Evolutionary conservation across 768 basidiomycete species (phyloP), one percentile per base, ranked within the genome.

Genomic region (Hysterangium stoloniferum): DNA sequence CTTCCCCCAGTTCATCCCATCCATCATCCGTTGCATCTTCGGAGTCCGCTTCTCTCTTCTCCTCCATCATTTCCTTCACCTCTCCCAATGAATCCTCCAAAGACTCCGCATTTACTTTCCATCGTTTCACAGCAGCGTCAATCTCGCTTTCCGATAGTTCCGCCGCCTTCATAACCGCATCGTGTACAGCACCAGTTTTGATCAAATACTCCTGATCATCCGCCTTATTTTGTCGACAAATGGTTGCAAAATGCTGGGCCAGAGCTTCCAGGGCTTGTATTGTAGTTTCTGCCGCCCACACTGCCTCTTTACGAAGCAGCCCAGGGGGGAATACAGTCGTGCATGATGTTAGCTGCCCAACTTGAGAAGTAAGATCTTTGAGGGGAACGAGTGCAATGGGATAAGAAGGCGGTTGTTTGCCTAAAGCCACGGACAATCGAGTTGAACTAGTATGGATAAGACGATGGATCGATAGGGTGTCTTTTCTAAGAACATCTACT

Each of bases 1-100:
- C 70, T 12, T 82, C 57, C 0, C 74, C 80, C 9, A 86, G 66
- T 57, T 85, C 84, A 49, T 76, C 76, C 82, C 81, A 84, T 4
- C 80, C 83, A 59, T 79, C 77, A 49, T 74, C 71, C 20, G 58
- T 59, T 2, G 38, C 32, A 1, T 58, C 66, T 24, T 73, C 63
- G 25, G 73, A 66, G 37, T 65, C 62, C 12, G 68, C 68, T 4
- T 66, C 64, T 11, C 64, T 62, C 11, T 64, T 56, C 5, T 52
- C 50, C 33, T 56, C 53, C 17, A 79, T 65, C 68, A 86, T 75
- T 46, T 72, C 73, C 25, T 66, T 65, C 11, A 84, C 64, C 57
- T 90, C 86, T 2, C 69, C 63, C 19, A 80, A 58, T 4, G 72
- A 79, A 58, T 90, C 86, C 20, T 75, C 71, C 44, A 90, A 62